Evolutionary conservation across 495 filamentous ascomycete species (phyloP).

Genomic region (Platismatia glauca): DNA sequence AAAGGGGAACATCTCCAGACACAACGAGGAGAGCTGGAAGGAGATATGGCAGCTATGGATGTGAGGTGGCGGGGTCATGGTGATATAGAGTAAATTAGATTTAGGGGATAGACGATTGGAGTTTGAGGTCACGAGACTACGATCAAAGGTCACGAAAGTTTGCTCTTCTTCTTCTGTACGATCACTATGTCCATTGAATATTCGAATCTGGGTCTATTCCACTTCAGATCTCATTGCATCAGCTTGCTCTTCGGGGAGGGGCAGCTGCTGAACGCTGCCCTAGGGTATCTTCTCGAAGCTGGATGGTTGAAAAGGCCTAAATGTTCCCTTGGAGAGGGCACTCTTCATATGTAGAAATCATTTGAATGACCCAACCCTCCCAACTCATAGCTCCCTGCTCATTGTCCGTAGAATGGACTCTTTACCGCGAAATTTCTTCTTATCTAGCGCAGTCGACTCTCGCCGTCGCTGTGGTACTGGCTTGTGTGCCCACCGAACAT

Average conservation of each 20-base stretch:
- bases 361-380: background rate
- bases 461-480: background rate
- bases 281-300: background rate
- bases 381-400: background rate
- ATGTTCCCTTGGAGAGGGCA: too few species aligned
- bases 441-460: background rate
- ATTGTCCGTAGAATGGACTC: background rate
- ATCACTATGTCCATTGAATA: background rate
- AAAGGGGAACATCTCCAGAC: conserved; percentile 19
- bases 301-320: background rate
- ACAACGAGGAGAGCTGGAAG: conserved; percentile 31
- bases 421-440: background rate
- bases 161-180: background rate
- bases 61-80: conserved; percentile 27
- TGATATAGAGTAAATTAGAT: conserved; percentile 20
- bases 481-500: background rate
- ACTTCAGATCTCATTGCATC: background rate
- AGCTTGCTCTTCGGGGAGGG: background rate
- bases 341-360: too few species aligned
- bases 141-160: background rate
- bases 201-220: background rate
- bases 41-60: conserved; percentile 36
- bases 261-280: background rate
- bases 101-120: background rate
- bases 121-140: conserved; percentile 6